Evolutionary conservation across 2,329 filamentous ascomycete species (phyloP), one percentile per base, ranked within the genome.

Genomic region (Phialophora verrucosa): DNA sequence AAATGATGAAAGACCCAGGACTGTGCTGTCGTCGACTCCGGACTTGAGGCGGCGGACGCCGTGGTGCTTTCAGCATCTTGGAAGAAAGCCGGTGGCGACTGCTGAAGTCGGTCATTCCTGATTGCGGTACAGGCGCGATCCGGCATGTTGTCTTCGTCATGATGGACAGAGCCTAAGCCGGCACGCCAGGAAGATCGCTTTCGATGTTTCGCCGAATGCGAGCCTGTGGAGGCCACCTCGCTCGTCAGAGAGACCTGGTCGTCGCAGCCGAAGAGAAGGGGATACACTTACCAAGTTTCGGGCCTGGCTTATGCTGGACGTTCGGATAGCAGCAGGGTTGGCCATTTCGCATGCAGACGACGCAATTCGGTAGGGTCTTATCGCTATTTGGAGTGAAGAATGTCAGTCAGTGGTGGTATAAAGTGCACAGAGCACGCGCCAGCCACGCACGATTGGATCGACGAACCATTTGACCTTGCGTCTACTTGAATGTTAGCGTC

Each of bases 391-490:
- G 31, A 62, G 23, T 14, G 20, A n/a, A 1, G 14, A n/a, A n/a
- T 44, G 14, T 44, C n/a, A 44, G 38, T n/a, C 2, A 5, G n/a
- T n/a, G n/a, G n/a, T n/a, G 17, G 38, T 8, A n/a, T 44, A 5
- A n/a, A 44, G 38, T 7, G 38, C 14, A n/a, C 38, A 44, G 17
- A 7, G 7, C 17, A 44, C 3, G 35, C 35, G 35, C 12, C 12
- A 14, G 35, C 35, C 35, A 42, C 12, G 1, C 35, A 42, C 12
- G 1, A 17, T 29, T 44, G 47, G 12, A 47, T n/a, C 14, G 23
- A 62, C 59, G 10, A 51, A 62, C 59, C 59, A 62, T 29, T 62
- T 62, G 59, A 62, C 59, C n/a, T 62, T 62, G 29, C 59, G 59
- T 23, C 59, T 62, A 17, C 35, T 17, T 62, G 11, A 62, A 3